These are phyloP conservation scores for Corinectria fuckeliana DNA, from an alignment of 2,329 filamentous ascomycete species.

Conservation along the genomic window DNA sequence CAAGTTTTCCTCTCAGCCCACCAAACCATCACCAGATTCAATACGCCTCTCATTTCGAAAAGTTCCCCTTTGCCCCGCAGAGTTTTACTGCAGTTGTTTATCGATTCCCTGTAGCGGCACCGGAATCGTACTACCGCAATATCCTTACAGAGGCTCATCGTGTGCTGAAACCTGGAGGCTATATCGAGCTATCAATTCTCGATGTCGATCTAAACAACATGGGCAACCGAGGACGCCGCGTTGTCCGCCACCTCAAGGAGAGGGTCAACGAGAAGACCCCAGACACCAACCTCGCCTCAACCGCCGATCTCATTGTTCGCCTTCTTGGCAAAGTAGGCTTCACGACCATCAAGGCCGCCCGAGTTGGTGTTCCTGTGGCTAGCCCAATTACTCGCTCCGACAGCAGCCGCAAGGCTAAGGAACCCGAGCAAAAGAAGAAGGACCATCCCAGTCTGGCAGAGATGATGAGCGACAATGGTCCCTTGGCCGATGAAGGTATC, in stretches of 20 bases:
- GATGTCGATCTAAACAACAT: constrained; percentile 85
- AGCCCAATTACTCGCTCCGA: constrained; percentile 51
- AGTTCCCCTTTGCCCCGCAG: constrained; percentile 77
- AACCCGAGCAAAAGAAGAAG: constrained; percentile 39
- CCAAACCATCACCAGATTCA: constrained; percentile 79
- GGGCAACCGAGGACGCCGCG: constrained; percentile 72
- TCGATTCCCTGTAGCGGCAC: constrained; percentile 74
- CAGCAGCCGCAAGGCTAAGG: constrained; percentile 23
- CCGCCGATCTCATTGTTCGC: constrained; percentile 67
- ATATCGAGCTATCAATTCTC: constrained; percentile 78
- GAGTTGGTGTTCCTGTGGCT: constrained; percentile 78
- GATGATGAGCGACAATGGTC: constrained; percentile 74
- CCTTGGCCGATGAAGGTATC: constrained; percentile 80
- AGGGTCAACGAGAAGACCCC: constrained; percentile 67
- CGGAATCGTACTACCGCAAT: constrained; percentile 72
- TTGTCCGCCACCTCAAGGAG: constrained; percentile 75
- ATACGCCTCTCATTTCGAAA: constrained; percentile 65
- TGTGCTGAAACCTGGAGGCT: constrained; percentile 78
- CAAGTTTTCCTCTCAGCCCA: constrained; percentile 62
- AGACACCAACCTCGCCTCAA: constrained; percentile 65
- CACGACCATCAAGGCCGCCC: constrained; percentile 74
- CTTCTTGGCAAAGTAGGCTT: constrained; percentile 74
- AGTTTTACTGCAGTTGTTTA: constrained; percentile 80
- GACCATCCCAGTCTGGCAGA: constrained; percentile 68
- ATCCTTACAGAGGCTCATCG: constrained; percentile 78